Evolutionary conservation across 305 asterid species (phyloP).

Genomic region (Euphrasia arctica): DNA sequence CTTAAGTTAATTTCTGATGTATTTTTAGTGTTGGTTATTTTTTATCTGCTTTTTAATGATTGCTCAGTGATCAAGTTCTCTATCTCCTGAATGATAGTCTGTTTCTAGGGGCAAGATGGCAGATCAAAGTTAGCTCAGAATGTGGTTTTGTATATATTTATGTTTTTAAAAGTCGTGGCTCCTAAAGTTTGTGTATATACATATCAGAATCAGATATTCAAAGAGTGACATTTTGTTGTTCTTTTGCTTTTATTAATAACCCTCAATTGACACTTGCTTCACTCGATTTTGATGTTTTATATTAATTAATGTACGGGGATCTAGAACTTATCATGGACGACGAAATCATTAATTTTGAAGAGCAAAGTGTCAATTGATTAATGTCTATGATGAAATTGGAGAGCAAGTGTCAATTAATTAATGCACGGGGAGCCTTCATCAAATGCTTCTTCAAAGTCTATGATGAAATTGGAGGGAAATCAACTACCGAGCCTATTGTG

Average conservation of each 20-base stretch:
- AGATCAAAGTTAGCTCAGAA: constrained; percentile 13
- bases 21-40: too few relatives aligned
- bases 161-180: constrained; percentile 12
- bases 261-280: constrained; percentile 13
- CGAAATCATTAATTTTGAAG: too few relatives aligned
- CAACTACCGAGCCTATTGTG: too few relatives aligned
- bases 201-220: constrained; percentile 4
- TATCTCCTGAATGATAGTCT: constrained; percentile 3
- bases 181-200: constrained; percentile 9
- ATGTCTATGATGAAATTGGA: too few relatives aligned
- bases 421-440: too few relatives aligned
- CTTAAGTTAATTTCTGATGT: too few relatives aligned
- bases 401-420: too few relatives aligned
- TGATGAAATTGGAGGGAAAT: too few relatives aligned
- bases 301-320: constrained; percentile 52
- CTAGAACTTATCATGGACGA: too few relatives aligned
- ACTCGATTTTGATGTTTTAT: constrained; percentile 31
- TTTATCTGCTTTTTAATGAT: not conserved
- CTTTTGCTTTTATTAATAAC: not conserved
- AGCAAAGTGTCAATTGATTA: too few relatives aligned
- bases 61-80: not conserved
- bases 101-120: constrained; percentile 2
- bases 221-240: constrained; percentile 6
- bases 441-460: too few relatives aligned
- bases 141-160: constrained; percentile 26